Evolutionary conservation across 345 rosid genomes (phyloP), one percentile per base, ranked within the genome.

Genomic region (Heritiera fomes): DNA sequence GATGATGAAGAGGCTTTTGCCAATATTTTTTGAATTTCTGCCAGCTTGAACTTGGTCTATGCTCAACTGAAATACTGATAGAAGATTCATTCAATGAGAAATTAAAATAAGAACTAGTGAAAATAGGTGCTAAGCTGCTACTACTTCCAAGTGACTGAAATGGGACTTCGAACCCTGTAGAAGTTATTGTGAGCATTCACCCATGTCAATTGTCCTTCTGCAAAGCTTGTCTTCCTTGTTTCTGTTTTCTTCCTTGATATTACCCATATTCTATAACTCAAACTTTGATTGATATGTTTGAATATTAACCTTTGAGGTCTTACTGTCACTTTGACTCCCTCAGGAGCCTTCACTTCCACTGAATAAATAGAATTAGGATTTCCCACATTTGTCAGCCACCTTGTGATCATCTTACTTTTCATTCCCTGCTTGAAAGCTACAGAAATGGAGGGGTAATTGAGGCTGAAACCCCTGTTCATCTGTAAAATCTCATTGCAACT

Each of bases 361-460:
- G 90, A 82, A 86, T 95, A 95, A 60, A 84, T 75, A 41, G 98
- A 90, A 8, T 87, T 79, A 68, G 97, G 88, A 18, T 81, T 88
- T 28, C 98, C 97, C 72, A 92, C 97, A 28, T 95, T 95, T 11
- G 95, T 95, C 72, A 93, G 77, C 70, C 80, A 85, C 83, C 96
- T 87, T 58, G 66, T 87, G 81, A 90, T 84, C 90, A 82, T 84
- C 75, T 84, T 90, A 47, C 64, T 84, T 38, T 52, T 89, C 87
- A 40, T 84, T 49, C 93, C 92, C 1, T 62, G 86, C 88, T 83
- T 89, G 81, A 93, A 92, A n/a, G 77, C 77, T 40, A 90, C 88
- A 1, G 99, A 89, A 14, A 92, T 88, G 13, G 99, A 87, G 1
- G 99, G 99, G 85, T 95, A 95, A 77, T 93, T 95, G 78, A 92